A percentile compares a stretch with the other conserved stretches of the same genome.
Conservation (phyloP, 1,284 basidiomycete genomes). For the Rhodotorula sp. region DNA sequence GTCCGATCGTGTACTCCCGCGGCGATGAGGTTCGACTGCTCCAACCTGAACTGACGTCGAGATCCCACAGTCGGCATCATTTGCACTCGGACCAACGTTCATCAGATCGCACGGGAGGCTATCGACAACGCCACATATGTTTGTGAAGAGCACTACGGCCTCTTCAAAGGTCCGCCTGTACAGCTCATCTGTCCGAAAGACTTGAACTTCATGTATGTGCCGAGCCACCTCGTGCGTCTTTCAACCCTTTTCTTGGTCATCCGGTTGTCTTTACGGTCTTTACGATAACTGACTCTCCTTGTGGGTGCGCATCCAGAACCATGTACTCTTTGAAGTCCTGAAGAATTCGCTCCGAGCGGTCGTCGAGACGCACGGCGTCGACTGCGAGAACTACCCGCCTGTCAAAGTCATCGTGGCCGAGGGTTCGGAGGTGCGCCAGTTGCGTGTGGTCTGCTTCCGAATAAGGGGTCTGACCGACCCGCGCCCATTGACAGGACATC, state of each 20-base stretch:
- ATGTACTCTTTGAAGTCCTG: constrained; percentile 97
- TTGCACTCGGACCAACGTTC: constrained; percentile 91
- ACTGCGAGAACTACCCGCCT: constrained; percentile 83
- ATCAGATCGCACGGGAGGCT: constrained; percentile 95
- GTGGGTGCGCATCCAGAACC: constrained; percentile 53
- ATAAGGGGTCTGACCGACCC: constrained; percentile 47
- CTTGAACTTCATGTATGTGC: constrained; percentile 91
- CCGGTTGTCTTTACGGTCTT: constrained; percentile 34
- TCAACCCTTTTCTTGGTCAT: neutral
- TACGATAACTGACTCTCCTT: neutral
- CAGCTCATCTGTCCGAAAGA: constrained; percentile 90
- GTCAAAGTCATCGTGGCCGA: constrained; percentile 98
- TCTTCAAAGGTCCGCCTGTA: constrained; percentile 95
- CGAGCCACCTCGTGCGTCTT: constrained; percentile 64
- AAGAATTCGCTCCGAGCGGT: constrained; percentile 98
- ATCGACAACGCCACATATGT: constrained; percentile 98
- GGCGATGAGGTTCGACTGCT: too few species aligned
- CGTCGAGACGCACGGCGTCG: constrained; percentile 85
- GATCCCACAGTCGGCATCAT: constrained; percentile 92
- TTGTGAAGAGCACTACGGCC: constrained; percentile 94
- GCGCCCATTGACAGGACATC: constrained; percentile 62
- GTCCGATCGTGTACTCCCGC: too few species aligned
- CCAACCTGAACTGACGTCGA: neutral
- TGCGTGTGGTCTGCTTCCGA: accelerated
- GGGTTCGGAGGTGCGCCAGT: constrained; percentile 59